Conservation (phyloP, 345 rosid species). For the Moricandia arvensis region DNA sequence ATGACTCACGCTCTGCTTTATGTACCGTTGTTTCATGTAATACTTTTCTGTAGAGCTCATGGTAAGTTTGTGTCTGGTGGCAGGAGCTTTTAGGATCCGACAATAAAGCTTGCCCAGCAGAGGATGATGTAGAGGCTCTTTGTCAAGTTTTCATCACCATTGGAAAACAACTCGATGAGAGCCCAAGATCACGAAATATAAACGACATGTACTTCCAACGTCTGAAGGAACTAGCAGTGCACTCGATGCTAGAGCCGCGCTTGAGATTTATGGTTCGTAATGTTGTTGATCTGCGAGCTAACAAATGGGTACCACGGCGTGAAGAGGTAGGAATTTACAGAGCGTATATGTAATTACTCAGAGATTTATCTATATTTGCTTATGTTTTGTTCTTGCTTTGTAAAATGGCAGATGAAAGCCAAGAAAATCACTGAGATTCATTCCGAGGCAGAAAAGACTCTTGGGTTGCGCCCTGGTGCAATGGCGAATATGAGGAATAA, state of each 20-base stretch:
- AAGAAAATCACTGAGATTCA: constrained; percentile 79
- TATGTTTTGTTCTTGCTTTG: not conserved
- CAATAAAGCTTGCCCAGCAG: constrained; percentile 61
- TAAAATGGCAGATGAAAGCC: constrained; percentile 69
- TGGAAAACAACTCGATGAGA: constrained; percentile 89
- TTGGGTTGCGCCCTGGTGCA: constrained; percentile 92
- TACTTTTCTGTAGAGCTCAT: constrained; percentile 11
- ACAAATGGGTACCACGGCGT: constrained; percentile 89
- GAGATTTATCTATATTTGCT: not conserved
- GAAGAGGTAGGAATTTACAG: constrained; percentile 62
- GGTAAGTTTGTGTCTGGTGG: constrained; percentile 2
- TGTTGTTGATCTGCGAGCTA: constrained; percentile 75
- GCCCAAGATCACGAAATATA: constrained; percentile 57
- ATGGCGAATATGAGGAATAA: constrained; percentile 68
- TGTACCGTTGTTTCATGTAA: not conserved
- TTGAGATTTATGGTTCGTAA: constrained; percentile 79
- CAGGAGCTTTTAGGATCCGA: constrained; percentile 89
- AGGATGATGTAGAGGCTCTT: constrained; percentile 88
- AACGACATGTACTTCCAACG: constrained; percentile 65
- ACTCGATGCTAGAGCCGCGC: constrained; percentile 63
- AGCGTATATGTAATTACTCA: not conserved
- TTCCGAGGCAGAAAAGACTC: constrained; percentile 84
- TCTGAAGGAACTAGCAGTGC: constrained; percentile 61
- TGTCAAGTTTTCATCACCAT: constrained; percentile 84
- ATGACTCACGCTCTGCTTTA: not conserved